A percentile compares a stretch with the other conserved stretches of the same genome.
These are phyloP conservation scores for Diospyros lotus DNA, from an alignment of 148 eudicot genomes.

Conservation along the genomic window DNA sequence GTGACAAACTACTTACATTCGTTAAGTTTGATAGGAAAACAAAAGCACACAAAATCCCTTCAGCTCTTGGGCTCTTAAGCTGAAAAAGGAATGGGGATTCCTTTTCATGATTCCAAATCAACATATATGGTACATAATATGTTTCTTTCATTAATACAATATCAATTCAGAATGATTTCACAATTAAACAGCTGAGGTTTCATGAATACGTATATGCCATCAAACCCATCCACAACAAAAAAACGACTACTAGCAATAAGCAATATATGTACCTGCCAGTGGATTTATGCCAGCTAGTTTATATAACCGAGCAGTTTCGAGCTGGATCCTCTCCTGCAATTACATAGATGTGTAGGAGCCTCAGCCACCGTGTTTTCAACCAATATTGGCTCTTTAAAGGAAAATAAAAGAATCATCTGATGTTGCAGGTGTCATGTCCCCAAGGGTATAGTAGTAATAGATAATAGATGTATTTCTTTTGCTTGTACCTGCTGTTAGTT, in stretches of 20 bases:
- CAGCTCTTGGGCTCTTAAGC: no score
- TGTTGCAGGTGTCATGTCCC: neutral
- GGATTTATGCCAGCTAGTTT: conserved; percentile 93
- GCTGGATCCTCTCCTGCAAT: conserved; percentile 84
- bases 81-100: neutral
- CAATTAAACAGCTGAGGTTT: neutral
- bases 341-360: conserved; percentile 12
- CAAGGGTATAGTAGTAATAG: no score
- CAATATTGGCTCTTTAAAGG: neutral
- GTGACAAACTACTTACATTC: no score
- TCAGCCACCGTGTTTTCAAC: neutral
- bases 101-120: neutral
- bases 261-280: conserved; percentile 58
- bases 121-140: neutral
- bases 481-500: no score
- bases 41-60: no score
- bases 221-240: neutral
- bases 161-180: neutral
- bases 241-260: neutral
- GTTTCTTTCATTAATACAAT: neutral
- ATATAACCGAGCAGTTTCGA: conserved; percentile 87
- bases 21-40: no score
- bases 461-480: no score
- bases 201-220: neutral
- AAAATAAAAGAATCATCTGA: neutral